Evolutionary conservation across 768 basidiomycete genomes (phyloP), one percentile per base, ranked within the genome.

Genomic region (Pleurotus eryngii): DNA sequence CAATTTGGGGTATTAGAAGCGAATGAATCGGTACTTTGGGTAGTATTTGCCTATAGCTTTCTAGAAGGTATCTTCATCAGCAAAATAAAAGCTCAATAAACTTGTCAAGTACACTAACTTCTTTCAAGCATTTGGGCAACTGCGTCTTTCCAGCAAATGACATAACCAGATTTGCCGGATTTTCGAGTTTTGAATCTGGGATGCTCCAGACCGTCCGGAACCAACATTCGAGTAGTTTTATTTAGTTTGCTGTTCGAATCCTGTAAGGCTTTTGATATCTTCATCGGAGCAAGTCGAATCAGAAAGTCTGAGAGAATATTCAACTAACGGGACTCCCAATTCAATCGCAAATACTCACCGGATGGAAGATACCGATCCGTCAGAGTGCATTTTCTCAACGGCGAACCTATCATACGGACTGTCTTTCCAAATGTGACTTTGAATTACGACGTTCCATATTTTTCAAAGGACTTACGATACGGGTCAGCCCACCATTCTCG

Each of bases 321-420:
- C 24, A 50, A 15, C 12, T 57, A 27, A 38, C 56, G 55, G 14
- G 24, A 15, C 37, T 27, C 17, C 30, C 24, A 27, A n/a, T 26
- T 51, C 26, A 14, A 30, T 51, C 6, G 30, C 14, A 38, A 18
- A n/a, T 17, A 58, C 74, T 49, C 59, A 85, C 90, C 90, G 38
- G 68, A 72, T 4, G 90, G 90, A 18, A 89, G 59, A 63, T 76
- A 71, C 59, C 78, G 72, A 5, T 66, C 66, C 3, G 86, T 84
- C 12, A 78, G 56, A 7, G 72, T 59, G 60, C 88, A 90, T 53
- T 66, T 69, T 9, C 90, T 81, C 47, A 90, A 48, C 2, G 89
- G 88, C 24, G 81, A 81, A 4, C 82, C 73, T 4, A 92, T 66
- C 85, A 92, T 90, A 53, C 89, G 80, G 9, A 92, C 89, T 89